phyloP scores from a whole-genome alignment of 208 protist species.

The Histomonas meleagridis region DNA sequence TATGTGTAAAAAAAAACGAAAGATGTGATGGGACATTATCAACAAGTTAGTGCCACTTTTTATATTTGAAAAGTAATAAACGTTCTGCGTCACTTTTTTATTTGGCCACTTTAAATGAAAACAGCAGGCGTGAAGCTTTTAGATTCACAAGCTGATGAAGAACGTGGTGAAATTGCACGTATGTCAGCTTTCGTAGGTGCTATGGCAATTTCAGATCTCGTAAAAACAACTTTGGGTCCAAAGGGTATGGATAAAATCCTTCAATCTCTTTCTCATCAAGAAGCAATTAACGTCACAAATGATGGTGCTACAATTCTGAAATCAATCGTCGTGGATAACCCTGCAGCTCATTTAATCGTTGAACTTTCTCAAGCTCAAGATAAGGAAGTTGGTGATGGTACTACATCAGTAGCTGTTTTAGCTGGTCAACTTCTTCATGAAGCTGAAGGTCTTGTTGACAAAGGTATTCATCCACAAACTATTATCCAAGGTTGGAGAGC shows the following conservation, averaged over 20 bases:
- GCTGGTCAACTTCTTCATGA: conserved; percentile 91
- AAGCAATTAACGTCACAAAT: conserved; percentile 87
- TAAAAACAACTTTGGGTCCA: conserved; percentile 97
- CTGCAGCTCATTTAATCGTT: conserved; percentile 92
- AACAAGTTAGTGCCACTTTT: too few relatives aligned
- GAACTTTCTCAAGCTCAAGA: conserved; percentile 84
- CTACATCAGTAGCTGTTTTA: conserved; percentile 92
- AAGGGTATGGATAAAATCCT: conserved; percentile 96
- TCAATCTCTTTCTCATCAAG: conserved; percentile 57
- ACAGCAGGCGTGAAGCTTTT: conserved; percentile 11
- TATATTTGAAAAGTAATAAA: too few relatives aligned
- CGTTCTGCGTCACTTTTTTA: too few relatives aligned
- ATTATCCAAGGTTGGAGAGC: conserved; percentile 64
- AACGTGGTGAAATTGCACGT: conserved; percentile 33
- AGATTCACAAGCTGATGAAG: conserved; percentile 25
- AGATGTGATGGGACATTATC: too few relatives aligned
- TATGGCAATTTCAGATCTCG: conserved; percentile 84
- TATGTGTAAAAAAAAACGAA: too few relatives aligned
- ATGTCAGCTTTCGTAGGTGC: conserved; percentile 70
- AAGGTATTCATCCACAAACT: conserved; percentile 96
- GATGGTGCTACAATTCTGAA: conserved; percentile 99
- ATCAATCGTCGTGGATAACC: conserved; percentile 89
- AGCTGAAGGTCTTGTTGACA: conserved; percentile 82
- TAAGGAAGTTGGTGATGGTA: conserved; percentile 97
- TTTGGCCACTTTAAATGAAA: too few relatives aligned